These are phyloP conservation scores for Bondarzewia mesenterica DNA, from an alignment of 1,284 basidiomycete species.

Conservation along the genomic window DNA sequence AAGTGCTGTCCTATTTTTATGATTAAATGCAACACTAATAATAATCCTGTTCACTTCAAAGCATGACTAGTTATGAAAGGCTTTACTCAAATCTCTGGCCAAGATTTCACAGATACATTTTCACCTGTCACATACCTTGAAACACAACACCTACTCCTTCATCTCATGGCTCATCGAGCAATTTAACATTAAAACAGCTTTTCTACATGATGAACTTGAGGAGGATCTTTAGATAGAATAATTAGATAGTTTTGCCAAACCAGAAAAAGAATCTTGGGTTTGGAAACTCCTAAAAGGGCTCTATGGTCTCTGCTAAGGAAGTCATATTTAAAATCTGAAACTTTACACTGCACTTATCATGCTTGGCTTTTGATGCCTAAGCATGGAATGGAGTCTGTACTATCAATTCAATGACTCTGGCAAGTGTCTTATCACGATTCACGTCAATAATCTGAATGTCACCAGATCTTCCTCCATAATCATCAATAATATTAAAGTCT, in stretches of 20 bases:
- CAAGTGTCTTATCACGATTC: constrained; percentile 9
- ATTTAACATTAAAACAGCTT: constrained; percentile 26
- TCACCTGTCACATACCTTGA: constrained; percentile 23
- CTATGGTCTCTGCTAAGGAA: constrained; percentile 20
- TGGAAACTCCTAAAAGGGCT: constrained; percentile 13
- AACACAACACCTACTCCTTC: constrained; percentile 18
- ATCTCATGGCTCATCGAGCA: constrained; percentile 24
- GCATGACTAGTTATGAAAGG: constrained; percentile 30
- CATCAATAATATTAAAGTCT: no score
- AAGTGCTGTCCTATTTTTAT: constrained; percentile 23
- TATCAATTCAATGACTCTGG: background rate
- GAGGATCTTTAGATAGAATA: constrained; percentile 18
- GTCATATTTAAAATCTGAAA: constrained; percentile 11
- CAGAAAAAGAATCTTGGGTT: constrained; percentile 8
- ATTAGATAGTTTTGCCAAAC: constrained; percentile 13
- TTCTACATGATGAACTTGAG: constrained; percentile 20
- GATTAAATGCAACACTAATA: constrained; percentile 22
- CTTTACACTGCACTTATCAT: constrained; percentile 5
- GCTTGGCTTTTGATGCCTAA: constrained; percentile 5
- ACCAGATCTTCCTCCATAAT: no score
- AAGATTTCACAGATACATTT: constrained; percentile 29
- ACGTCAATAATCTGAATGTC: constrained; percentile 21
- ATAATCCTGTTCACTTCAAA: constrained; percentile 23
- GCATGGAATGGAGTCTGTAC: constrained; percentile 4
- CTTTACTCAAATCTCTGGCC: constrained; percentile 27